Evolutionary conservation across 169 alveolate species (phyloP), one percentile per base, ranked within the genome.

Genomic region (Plasmodium chabaudi): DNA sequence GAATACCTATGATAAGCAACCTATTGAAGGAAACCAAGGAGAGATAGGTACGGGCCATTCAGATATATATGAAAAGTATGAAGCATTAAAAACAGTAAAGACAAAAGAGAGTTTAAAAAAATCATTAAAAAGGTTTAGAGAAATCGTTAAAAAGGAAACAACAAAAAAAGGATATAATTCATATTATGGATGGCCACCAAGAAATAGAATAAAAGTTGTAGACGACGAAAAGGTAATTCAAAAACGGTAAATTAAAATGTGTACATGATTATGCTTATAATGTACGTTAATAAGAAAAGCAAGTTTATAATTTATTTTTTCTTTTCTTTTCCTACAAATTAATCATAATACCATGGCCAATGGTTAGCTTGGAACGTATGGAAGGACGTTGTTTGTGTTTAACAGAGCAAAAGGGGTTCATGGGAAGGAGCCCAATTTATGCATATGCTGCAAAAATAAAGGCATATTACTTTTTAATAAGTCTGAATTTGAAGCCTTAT

Each of bases 171-270:
- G 72, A 12, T 86, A 86, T 39, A 70, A 86, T 86, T 86, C 71
- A 23, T 86, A 86, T 65, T 21, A 34, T 17, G 91, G 91, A 42
- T 86, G 91, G 91, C 91, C 91, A 34, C 91, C 91, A 34, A 59
- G 42, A 86, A 47, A 86, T 53, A 27, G 91, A 46, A 86, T 86
- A 64, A 86, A 69, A 70, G 51, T 86, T 25, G 71, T 87, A 46
- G 69, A 86, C 12, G 91, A 86, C 44, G 91, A 86, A 64, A 70
- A 86, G 74, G 91, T 86, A 82, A 55, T 15, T 17, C 46, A 23
- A 27, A 69, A 69, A 51, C 4, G 13, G 2, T 42, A 10, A 12
- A 12, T 25, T 42, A 46, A 47, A 47, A 21, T 34, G 7, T 34
- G 5, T 34, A 3, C 5, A 5, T 34, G 6, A 4, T 34, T 0